A percentile compares a stretch with the other conserved stretches of the same genome.
phyloP scores from a whole-genome alignment of 1,139 yeast genomes.

The Saccharomyces hybrid region DNA sequence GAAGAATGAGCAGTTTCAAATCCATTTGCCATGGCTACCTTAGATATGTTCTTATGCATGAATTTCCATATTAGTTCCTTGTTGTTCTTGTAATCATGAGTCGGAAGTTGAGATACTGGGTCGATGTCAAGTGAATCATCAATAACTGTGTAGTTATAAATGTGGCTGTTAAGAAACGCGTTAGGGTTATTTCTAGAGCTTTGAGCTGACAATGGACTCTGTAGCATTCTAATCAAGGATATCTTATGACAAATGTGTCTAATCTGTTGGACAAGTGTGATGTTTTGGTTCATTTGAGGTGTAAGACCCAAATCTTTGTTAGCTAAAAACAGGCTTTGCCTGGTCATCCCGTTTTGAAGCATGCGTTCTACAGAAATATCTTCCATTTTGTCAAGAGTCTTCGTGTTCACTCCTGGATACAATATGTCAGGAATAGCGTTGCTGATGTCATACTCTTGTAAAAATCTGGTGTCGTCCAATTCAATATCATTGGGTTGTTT shows the following conservation, averaged over 20 bases:
- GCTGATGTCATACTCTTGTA: conserved; percentile 75
- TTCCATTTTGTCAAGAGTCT: conserved; percentile 44
- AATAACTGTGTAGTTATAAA: conserved; percentile 32
- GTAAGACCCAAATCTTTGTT: conserved; percentile 50
- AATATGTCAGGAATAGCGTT: conserved; percentile 70
- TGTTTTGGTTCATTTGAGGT: conserved; percentile 53
- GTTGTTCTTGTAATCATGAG: conserved; percentile 51
- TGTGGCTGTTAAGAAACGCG: conserved; percentile 17
- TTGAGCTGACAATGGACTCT: conserved; percentile 37
- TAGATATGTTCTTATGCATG: conserved; percentile 62
- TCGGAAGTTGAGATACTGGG: conserved; percentile 58
- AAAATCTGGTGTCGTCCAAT: conserved; percentile 38
- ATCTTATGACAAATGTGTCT: conserved; percentile 84
- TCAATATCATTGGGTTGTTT: conserved; percentile 26
- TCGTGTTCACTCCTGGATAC: conserved; percentile 46
- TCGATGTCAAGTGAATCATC: conserved; percentile 64
- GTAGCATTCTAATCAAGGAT: conserved; percentile 83
- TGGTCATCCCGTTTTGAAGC: conserved; percentile 28
- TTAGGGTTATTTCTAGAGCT: conserved; percentile 15
- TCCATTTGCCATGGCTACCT: conserved; percentile 87
- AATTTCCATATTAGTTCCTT: conserved; percentile 56
- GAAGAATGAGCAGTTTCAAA: conserved; percentile 75
- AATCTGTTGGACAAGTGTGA: conserved; percentile 76
- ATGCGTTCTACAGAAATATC: conserved; percentile 35
- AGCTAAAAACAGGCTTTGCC: conserved; percentile 29